These are phyloP conservation scores for Aspergillus pseudoviridinutans DNA, from an alignment of 2,329 filamentous ascomycete genomes.

Conservation along the genomic window DNA sequence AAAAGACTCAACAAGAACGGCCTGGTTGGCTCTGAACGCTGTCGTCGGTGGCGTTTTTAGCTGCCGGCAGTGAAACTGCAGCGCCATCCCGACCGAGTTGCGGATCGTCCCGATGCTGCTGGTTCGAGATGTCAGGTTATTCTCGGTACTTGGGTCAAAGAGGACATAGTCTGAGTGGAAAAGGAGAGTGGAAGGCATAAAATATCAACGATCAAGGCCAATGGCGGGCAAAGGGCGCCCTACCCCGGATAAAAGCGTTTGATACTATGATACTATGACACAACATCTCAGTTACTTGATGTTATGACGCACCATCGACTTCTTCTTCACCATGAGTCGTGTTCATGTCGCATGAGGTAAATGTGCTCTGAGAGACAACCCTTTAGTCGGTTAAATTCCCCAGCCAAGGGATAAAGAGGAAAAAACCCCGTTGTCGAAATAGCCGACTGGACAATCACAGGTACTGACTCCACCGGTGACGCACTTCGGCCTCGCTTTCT, in stretches of 20 bases:
- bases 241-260: not conserved
- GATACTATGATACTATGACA: not conserved
- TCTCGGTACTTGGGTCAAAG: too few relatives aligned
- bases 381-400: slow-evolving; percentile 11
- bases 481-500: slow-evolving; percentile 1
- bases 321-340: not conserved
- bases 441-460: slow-evolving; percentile 13
- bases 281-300: not conserved
- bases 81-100: not conserved
- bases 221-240: not conserved
- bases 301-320: not conserved
- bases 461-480: slow-evolving; percentile 8
- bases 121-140: not conserved
- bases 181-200: not conserved
- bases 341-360: not conserved
- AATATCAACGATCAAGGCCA: not conserved
- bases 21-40: not conserved
- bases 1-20: not conserved
- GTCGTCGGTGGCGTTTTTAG: not conserved
- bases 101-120: not conserved
- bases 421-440: slow-evolving; percentile 12
- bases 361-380: too few relatives aligned
- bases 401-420: slow-evolving; percentile 6
- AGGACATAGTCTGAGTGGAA: too few relatives aligned
- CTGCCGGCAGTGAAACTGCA: not conserved